Evolutionary conservation across 1,284 basidiomycete genomes (phyloP), one percentile per base, ranked within the genome.

Genomic region (Cerrena zonata): DNA sequence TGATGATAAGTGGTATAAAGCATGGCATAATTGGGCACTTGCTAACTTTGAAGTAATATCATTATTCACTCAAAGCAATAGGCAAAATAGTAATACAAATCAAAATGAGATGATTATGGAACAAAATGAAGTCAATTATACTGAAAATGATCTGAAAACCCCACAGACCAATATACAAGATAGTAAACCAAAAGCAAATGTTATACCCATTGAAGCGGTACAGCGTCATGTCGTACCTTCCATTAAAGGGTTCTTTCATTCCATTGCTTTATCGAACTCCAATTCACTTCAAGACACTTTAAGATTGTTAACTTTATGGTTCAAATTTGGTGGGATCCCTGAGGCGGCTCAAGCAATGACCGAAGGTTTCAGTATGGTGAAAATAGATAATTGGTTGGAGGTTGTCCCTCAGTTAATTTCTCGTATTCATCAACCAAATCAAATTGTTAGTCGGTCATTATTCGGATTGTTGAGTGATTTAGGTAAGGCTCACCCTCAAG

Each of bases 321-420:
- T 99, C 79, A 96, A 96, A 64, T 99, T 91, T 65, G 96, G 96
- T 12, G 84, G 87, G 45, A 87, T 95, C 59, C 84, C 90, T 47
- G 89, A 94, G 53, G 94, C 99, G 56, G 91, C 87, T 62, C 79
- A 90, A 60, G 91, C 94, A 0, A 94, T 99, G 74, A 82, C 80
- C 47, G 84, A 77, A 54, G 96, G 95, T 1, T 94, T 98, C 69
- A 81, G 83, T 1, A 86, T 83, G 25, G 92, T 99, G 46, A 91
- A 91, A 63, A 86, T 99, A 46, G 94, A 99, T 64, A 98, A 95
- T 0, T 99, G 96, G 96, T 77, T 99, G 34, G 94, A 98, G 62
- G 96, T 99, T 55, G 94, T 99, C 54, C 96, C 96, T 38, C 94
- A 95, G 78, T 91, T 99, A 60, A 99, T 99, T 62, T 96, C 96